Conservation (phyloP, 345 rosid species). For the Mangifera indica region DNA sequence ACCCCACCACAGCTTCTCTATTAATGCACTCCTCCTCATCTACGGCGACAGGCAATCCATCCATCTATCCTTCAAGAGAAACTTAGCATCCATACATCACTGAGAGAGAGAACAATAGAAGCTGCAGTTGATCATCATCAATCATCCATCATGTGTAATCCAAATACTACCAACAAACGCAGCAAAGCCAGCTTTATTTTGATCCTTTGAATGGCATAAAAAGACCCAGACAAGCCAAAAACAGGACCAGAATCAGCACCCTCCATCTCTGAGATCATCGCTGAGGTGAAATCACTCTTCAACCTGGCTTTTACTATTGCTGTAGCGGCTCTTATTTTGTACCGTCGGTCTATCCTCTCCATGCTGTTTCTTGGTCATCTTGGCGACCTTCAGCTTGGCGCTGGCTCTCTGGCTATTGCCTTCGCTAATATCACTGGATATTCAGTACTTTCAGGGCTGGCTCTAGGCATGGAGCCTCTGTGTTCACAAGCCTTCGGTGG, state of each 20-base stretch:
- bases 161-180: conserved; percentile 29
- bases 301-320: conserved; percentile 77
- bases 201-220: conserved; percentile 36
- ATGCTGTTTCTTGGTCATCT: conserved; percentile 90
- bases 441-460: conserved; percentile 94
- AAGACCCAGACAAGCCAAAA: conserved; percentile 22
- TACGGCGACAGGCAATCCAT: conserved; percentile 16
- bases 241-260: conserved; percentile 22
- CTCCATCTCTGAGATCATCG: conserved; percentile 34
- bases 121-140: not conserved
- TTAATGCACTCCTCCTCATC: conserved; percentile 28
- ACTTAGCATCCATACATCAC: conserved; percentile 19
- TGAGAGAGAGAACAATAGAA: not conserved
- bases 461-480: conserved; percentile 93
- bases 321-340: conserved; percentile 75
- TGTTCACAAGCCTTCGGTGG: conserved; percentile 97
- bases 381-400: conserved; percentile 84
- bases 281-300: conserved; percentile 70
- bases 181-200: conserved; percentile 33
- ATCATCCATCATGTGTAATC: conserved; percentile 50
- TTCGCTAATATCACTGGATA: conserved; percentile 95
- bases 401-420: conserved; percentile 89
- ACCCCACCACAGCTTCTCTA: conserved; percentile 26
- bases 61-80: conserved; percentile 24
- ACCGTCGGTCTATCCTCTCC: conserved; percentile 81